Evolutionary conservation across 208 protist genomes (phyloP), one percentile per base, ranked within the genome.

Genomic region (Strigomonas culicis): DNA sequence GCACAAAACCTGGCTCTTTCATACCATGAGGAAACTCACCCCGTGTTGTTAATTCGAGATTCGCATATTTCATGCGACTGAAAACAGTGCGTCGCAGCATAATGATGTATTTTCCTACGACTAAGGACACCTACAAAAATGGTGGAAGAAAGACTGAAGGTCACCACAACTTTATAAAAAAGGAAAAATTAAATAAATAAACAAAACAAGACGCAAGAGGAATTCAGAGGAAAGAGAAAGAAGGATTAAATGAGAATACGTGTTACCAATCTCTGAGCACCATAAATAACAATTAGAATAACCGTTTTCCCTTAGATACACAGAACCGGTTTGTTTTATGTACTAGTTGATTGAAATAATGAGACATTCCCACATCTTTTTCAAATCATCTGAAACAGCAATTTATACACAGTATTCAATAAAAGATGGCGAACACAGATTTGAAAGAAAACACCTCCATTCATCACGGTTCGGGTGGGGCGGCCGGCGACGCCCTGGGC

Each of bases 21-120:
- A 95, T 90, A n/a, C 89, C 89, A 65, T 95, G 89, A 13, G 89
- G 89, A 74, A 95, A 95, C 62, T 95, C 89, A 44, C 89, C 89
- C 8, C 89, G 69, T 8, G 89, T 95, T 8, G 89, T 87, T 15
- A 95, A 68, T 55, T 95, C 86, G 24, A 95, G 62, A 51, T 95
- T 88, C 1, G 86, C 89, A 57, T 95, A 95, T 60, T 93, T 92
- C 86, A 95, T 95, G 49, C 36, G 63, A 4, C 47, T 49, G 7
- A 22, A 43, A 10, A 47, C 49, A n/a, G 64, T 75, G 13, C 70
- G 66, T 0, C 78, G 70, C 32, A 93, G 50, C 86, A 93, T 93
- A 52, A 56, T 73, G n/a, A 3, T 43, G 0, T 30, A n/a, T 71
- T 22, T 27, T 3, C 19, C 4, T 8, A 13, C 22, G 13, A 55